These are phyloP conservation scores for Pachysandra terminalis DNA, from an alignment of 164 flowering plant genomes.

Conservation along the genomic window DNA sequence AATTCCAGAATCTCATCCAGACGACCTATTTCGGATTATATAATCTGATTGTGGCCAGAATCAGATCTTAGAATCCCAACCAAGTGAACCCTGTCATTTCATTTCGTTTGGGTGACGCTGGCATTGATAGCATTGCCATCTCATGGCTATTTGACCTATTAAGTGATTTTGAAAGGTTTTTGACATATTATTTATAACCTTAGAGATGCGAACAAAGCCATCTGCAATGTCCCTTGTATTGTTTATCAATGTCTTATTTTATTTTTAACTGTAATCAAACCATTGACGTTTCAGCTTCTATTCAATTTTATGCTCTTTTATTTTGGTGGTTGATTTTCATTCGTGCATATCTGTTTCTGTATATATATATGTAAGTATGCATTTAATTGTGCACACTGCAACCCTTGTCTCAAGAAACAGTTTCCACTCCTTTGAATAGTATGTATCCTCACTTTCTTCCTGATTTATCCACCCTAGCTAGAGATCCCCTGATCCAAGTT, in stretches of 20 bases:
- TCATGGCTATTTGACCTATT: neutral
- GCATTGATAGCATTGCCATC: neutral
- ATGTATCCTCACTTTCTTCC: neutral
- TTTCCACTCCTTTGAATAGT: neutral
- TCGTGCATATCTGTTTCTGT: neutral
- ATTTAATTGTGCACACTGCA: too few species aligned
- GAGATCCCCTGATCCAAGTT: neutral
- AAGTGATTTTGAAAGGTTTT: neutral
- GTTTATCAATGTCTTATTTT: neutral
- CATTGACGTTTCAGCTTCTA: neutral
- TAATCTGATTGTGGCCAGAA: too few species aligned
- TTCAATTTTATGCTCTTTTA: neutral
- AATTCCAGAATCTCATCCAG: too few species aligned
- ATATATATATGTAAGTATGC: too few species aligned
- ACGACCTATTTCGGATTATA: too few species aligned
- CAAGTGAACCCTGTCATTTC: too few species aligned
- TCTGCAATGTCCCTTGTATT: neutral
- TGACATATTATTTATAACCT: too few species aligned
- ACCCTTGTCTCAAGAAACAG: too few species aligned
- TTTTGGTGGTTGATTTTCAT: neutral
- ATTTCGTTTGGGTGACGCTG: too few species aligned
- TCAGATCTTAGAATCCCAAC: too few species aligned
- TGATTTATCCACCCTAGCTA: neutral
- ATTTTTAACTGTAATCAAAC: neutral
- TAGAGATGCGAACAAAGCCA: neutral